Evolutionary conservation across 495 filamentous ascomycete species (phyloP).

Genomic region (Penicillium goetzii): DNA sequence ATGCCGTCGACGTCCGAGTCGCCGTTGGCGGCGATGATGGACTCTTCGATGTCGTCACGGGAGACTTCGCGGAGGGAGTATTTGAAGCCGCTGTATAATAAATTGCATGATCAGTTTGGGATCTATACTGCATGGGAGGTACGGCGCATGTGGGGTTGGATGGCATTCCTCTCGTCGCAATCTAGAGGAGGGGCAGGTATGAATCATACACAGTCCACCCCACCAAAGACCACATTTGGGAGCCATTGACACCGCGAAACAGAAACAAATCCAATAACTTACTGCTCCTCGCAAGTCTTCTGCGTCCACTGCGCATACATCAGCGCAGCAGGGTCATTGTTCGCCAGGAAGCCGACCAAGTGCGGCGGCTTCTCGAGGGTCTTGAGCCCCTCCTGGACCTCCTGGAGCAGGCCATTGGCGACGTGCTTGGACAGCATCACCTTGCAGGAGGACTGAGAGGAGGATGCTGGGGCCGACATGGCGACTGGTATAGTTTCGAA

Average conservation of each 20-base stretch:
- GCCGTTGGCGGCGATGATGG: slow-evolving; percentile 78
- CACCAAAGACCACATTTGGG: slow-evolving; percentile 19
- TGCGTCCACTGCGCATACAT: slow-evolving; percentile 98
- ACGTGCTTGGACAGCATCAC: slow-evolving; percentile 84
- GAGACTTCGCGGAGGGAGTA: slow-evolving; percentile 82
- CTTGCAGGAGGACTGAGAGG: slow-evolving; percentile 73
- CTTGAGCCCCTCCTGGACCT: slow-evolving; percentile 72
- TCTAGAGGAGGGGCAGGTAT: slow-evolving; percentile 28
- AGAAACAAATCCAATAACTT: slow-evolving; percentile 34
- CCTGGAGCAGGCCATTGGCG: slow-evolving; percentile 74
- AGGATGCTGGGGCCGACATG: slow-evolving; percentile 42
- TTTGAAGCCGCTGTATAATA: slow-evolving; percentile 70
- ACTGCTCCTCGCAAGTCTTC: slow-evolving; percentile 95
- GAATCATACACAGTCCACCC: slow-evolving; percentile 31
- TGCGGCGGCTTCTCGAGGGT: slow-evolving; percentile 71
- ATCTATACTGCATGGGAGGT: neutral
- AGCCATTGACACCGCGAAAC: slow-evolving; percentile 23
- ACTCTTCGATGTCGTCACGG: slow-evolving; percentile 86
- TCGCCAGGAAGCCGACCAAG: slow-evolving; percentile 89
- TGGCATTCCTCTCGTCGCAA: neutral
- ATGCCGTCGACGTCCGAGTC: slow-evolving; percentile 84
- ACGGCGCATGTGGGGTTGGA: neutral
- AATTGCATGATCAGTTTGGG: slow-evolving; percentile 10
- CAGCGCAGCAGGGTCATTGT: slow-evolving; percentile 83
- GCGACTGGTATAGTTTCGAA: slow-evolving; percentile 14